These are phyloP conservation scores for Diaporthe destruens DNA, from an alignment of 2,329 filamentous ascomycete genomes.

Conservation along the genomic window DNA sequence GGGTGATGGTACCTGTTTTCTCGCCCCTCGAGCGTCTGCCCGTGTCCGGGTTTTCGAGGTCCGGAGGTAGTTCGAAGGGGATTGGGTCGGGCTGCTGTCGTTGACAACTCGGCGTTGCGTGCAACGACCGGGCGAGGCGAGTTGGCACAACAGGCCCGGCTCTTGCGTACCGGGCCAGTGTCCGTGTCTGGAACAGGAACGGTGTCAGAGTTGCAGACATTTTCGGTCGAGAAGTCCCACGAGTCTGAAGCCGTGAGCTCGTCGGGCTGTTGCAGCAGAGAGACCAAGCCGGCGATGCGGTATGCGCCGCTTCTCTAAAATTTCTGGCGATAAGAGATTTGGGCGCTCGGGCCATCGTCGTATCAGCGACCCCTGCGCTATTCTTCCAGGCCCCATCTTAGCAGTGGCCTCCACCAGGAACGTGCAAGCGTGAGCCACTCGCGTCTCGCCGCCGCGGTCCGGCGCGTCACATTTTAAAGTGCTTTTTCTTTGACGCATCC, in stretches of 20 bases:
- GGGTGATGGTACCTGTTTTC: conserved; percentile 66
- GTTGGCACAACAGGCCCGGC: conserved; percentile 35
- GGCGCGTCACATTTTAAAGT: conserved; percentile 40
- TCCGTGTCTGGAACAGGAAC: conserved; percentile 80
- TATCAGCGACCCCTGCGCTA: conserved; percentile 19
- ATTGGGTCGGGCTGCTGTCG: conserved; percentile 54
- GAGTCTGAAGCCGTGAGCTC: neutral
- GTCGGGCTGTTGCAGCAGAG: neutral
- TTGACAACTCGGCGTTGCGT: conserved; percentile 44
- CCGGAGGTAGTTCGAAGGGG: conserved; percentile 62
- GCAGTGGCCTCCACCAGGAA: neutral
- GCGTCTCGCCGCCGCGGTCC: conserved; percentile 33
- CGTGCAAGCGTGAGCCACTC: conserved; percentile 41
- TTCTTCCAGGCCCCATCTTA: neutral
- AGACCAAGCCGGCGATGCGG: neutral
- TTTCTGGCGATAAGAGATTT: conserved; percentile 34
- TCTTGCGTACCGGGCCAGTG: conserved; percentile 51
- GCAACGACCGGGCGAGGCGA: conserved; percentile 46
- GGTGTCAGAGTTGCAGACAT: conserved; percentile 69
- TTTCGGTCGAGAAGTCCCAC: neutral
- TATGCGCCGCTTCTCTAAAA: conserved; percentile 14
- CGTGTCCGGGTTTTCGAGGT: conserved; percentile 49
- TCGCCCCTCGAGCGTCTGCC: conserved; percentile 43
- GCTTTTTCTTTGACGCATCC: conserved; percentile 20
- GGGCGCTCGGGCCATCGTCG: conserved; percentile 17